Evolutionary conservation across 2,329 filamentous ascomycete species (phyloP), one percentile per base, ranked within the genome.

Genomic region (Colletotrichum cuscutae): DNA sequence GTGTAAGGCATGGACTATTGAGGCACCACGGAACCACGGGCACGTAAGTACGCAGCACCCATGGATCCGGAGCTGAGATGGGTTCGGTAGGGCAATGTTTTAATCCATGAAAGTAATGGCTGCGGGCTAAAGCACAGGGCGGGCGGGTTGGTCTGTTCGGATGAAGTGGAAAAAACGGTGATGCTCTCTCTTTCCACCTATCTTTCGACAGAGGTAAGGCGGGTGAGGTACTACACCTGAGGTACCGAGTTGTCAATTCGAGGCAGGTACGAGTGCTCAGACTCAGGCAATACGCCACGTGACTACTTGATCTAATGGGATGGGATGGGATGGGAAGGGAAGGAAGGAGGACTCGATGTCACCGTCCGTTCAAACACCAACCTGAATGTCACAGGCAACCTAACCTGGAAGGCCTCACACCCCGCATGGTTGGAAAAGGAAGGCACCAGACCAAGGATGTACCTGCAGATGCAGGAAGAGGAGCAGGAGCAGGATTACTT

Each of bases 381-480:
- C 22, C 62, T 56, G 62, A 57, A 42, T 12, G 8, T 28, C 52
- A 58, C 64, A 61, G 56, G 46, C 46, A 30, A 62, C 37, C 13
- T 19, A 42, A 60, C 54, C n/a, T 60, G 19, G 12, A n/a, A 32
- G 53, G 19, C 35, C 68, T 32, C n/a, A 26, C 54, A 54, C 42
- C 19, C 46, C 26, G 30, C 26, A 32, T 54, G 52, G 15, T n/a
- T 28, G 52, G 32, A 67, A 62, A 46, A 62, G 68, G 58, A 71
- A 71, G 64, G 30, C 46, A 42, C 30, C 49, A 42, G 11, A 9
- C 49, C 68, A 71, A 61, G 57, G 26, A 49, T 42, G 13, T 65
- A 32, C 49, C 32, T 54, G 30, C 32, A 56, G 30, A 8, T 65
- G 32, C 30, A 28, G 52, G 13, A 24, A 22, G 15, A 30, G 15